Evolutionary conservation across 1,284 basidiomycete species (phyloP).

Genomic region (Malassezia restricta): DNA sequence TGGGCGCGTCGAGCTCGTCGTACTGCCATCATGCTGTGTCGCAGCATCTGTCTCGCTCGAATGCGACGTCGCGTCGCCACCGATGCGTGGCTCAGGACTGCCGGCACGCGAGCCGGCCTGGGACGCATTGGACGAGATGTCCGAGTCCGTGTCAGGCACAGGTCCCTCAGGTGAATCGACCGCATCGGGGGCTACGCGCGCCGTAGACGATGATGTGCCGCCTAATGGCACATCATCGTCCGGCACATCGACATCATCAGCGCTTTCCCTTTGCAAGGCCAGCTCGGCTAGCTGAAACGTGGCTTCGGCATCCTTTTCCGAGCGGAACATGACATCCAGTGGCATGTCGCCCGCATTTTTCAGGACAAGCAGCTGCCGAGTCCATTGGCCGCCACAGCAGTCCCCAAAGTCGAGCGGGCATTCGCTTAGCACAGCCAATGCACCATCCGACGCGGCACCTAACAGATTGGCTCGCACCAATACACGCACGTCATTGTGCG

Average conservation of each 20-base stretch:
- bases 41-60: not conserved
- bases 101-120: slow-evolving; percentile 38
- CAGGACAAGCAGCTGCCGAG: slow-evolving; percentile 48
- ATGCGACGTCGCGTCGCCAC: not conserved
- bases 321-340: slow-evolving; percentile 49
- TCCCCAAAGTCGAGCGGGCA: slow-evolving; percentile 50
- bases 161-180: not conserved
- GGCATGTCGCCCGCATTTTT: slow-evolving; percentile 49
- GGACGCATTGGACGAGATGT: slow-evolving; percentile 29
- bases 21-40: not conserved
- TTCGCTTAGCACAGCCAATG: slow-evolving; percentile 48
- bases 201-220: slow-evolving; percentile 17
- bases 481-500: slow-evolving; percentile 29
- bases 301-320: slow-evolving; percentile 48
- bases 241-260: slow-evolving; percentile 18
- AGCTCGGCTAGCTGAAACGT: slow-evolving; percentile 49
- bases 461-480: slow-evolving; percentile 42
- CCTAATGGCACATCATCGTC: slow-evolving; percentile 19
- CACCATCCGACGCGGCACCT: slow-evolving; percentile 45
- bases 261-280: slow-evolving; percentile 23
- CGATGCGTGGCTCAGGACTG: slow-evolving; percentile 14
- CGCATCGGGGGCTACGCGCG: not conserved
- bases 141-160: not conserved
- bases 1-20: not conserved
- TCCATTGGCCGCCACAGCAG: slow-evolving; percentile 49